Evolutionary conservation across 257 asterid species (phyloP), one percentile per base, ranked within the genome.

Genomic region (Agastache rugosa): DNA sequence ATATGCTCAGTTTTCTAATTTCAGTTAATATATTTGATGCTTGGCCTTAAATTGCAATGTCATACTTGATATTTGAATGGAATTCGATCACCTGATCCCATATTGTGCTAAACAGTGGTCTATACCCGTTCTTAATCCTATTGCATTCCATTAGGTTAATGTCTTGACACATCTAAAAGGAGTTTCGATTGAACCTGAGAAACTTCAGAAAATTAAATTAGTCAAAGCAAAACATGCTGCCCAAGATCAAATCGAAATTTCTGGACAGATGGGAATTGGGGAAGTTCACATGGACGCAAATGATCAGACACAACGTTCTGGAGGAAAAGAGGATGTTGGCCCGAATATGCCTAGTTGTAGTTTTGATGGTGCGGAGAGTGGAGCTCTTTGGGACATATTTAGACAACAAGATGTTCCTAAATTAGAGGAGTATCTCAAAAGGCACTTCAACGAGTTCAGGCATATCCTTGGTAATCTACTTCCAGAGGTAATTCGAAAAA

Each of bases 311-410:
- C 77, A 34, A n/a, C 34, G 22, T 8, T 39, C 16, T 19, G 54
- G 60, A 53, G 69, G 47, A 67, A 60, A 76, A 42, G 55, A 51
- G 68, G 73, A 39, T 29, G 39, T 25, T 50, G 55, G 55, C 47
- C 56, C 3, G 8, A 23, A 20, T 25, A 14, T 63, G 41, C 34
- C 19, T 16, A 23, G 31, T 35, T 64, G 53, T 69, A 48, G 73
- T 64, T 45, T 63, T 55, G 75, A 65, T 72, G 79, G 78, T 63
- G 75, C 66, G 1, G 80, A 78, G 45, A 76, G 85, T 65, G 97
- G 94, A 74, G 94, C 94, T 72, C 78, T 86, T 42, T 90, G 96
- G 96, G 96, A 90, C 79, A 83, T 90, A 20, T 90, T 87, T 74
- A 87, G 92, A 74, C 77, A 86, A 72, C 80, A 90, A 85, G 96